phyloP scores from a whole-genome alignment of 805 yeast species.

The Candida incommunis region DNA sequence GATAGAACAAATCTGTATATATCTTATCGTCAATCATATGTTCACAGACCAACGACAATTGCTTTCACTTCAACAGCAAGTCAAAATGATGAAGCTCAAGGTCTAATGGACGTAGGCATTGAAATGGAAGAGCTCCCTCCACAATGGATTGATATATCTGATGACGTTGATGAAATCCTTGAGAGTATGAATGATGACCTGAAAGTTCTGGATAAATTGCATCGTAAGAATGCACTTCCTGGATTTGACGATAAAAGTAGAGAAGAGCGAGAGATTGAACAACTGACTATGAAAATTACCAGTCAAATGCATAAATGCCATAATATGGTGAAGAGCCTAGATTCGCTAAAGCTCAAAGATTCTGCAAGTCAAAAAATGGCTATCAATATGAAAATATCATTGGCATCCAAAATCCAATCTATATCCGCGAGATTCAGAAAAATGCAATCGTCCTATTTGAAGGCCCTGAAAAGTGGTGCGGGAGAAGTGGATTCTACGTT shows the following conservation, averaged over 20 bases:
- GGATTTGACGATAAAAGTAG: constrained; percentile 70
- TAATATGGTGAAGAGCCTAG: constrained; percentile 54
- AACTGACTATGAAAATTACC: constrained; percentile 60
- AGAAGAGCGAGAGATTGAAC: constrained; percentile 70
- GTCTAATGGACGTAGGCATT: constrained; percentile 35
- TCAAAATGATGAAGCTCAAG: constrained; percentile 45
- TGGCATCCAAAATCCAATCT: constrained; percentile 76
- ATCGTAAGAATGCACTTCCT: constrained; percentile 73
- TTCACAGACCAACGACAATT: constrained; percentile 36
- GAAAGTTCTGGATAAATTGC: constrained; percentile 49
- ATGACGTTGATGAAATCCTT: constrained; percentile 54
- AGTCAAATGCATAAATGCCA: constrained; percentile 67
- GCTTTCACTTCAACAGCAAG: constrained; percentile 12
- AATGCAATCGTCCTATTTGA: constrained; percentile 78
- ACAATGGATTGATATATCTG: constrained; percentile 57
- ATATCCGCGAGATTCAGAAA: constrained; percentile 66
- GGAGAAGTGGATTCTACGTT: constrained; percentile 12
- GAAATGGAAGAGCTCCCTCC: constrained; percentile 65
- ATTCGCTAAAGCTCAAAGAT: constrained; percentile 25
- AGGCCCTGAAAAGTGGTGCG: constrained; percentile 70
- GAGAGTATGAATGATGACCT: constrained; percentile 37
- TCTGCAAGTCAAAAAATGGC: constrained; percentile 39
- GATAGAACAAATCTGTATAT: constrained; percentile 87
- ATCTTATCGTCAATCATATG: constrained; percentile 80
- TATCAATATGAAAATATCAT: constrained; percentile 66